These are phyloP conservation scores for Aspergillus sparsus DNA, from an alignment of 495 filamentous ascomycete genomes.

Conservation along the genomic window DNA sequence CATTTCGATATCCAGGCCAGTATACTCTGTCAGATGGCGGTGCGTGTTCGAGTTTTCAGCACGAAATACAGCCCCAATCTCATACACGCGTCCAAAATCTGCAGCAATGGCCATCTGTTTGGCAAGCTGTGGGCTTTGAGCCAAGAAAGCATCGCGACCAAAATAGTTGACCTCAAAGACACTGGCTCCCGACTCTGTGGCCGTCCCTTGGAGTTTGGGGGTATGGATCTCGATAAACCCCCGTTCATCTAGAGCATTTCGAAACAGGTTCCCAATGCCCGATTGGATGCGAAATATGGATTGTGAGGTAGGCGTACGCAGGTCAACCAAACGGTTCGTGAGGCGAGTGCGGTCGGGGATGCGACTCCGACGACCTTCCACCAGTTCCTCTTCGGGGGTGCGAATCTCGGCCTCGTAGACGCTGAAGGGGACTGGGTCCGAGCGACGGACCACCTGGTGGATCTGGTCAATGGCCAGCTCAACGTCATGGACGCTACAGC, in stretches of 20 bases:
- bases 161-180: slow-evolving; percentile 91
- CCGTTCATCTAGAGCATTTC: slow-evolving; percentile 65
- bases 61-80: slow-evolving; percentile 86
- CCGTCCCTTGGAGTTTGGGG: slow-evolving; percentile 82
- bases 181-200: slow-evolving; percentile 88
- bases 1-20: slow-evolving; percentile 95
- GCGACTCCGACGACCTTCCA: slow-evolving; percentile 51
- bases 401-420: slow-evolving; percentile 64
- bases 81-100: slow-evolving; percentile 83
- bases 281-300: slow-evolving; percentile 78
- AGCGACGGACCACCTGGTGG: slow-evolving; percentile 57
- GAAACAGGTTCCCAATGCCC: slow-evolving; percentile 78
- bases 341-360: slow-evolving; percentile 74
- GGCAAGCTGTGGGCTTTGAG: slow-evolving; percentile 89
- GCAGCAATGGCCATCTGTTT: slow-evolving; percentile 94
- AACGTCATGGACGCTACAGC: slow-evolving; percentile 59
- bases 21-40: slow-evolving; percentile 94
- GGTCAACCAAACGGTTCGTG: slow-evolving; percentile 82
- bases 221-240: slow-evolving; percentile 89
- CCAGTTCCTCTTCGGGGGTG: slow-evolving; percentile 45
- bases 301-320: slow-evolving; percentile 81
- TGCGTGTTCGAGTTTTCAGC: slow-evolving; percentile 96
- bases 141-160: slow-evolving; percentile 75
- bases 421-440: slow-evolving; percentile 61
- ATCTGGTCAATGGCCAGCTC: slow-evolving; percentile 50